Percentiles rank a stretch among this genome's conserved stretches.
These are phyloP conservation scores for Diophrys appendiculata DNA, from an alignment of 73 alveolate species.

Conservation along the genomic window DNA sequence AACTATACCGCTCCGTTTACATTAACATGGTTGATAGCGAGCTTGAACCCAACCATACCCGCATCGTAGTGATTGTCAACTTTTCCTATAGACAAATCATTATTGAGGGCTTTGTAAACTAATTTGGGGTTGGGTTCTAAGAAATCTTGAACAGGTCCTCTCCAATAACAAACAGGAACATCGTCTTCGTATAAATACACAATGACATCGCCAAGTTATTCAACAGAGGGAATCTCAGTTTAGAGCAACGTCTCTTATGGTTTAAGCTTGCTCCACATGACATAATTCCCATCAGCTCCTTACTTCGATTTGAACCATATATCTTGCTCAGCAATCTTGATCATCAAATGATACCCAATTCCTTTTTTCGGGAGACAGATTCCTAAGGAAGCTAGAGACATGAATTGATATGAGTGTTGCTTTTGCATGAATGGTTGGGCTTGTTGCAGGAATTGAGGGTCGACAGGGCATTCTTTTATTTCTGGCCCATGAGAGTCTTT, in stretches of 20 bases:
- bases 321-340: constrained; percentile 59
- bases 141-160: constrained; percentile 29
- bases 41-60: constrained; percentile 43
- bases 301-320: constrained; percentile 26
- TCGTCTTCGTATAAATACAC: constrained; percentile 57
- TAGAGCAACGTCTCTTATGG: too few species aligned
- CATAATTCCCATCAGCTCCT: constrained; percentile 33
- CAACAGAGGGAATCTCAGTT: constrained; percentile 33
- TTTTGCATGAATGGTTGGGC: constrained; percentile 13
- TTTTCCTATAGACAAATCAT: constrained; percentile 43
- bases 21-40: constrained; percentile 22
- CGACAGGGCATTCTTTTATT: constrained; percentile 30
- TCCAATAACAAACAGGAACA: constrained; percentile 56
- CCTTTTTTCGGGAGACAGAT: constrained; percentile 60
- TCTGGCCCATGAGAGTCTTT: constrained; percentile 55
- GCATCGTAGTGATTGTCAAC: constrained; percentile 42
- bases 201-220: constrained; percentile 38
- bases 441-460: constrained; percentile 18
- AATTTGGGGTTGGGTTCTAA: constrained; percentile 27
- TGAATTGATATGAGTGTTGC: constrained; percentile 56
- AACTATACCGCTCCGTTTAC: constrained; percentile 17
- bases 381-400: constrained; percentile 68
- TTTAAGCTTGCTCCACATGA: constrained; percentile 64
- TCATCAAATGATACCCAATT: constrained; percentile 56
- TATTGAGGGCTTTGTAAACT: constrained; percentile 46